Base-by-base conservation (phyloP, 2,329 filamentous ascomycete genomes). In the Aspergillus clavatus region DNA sequence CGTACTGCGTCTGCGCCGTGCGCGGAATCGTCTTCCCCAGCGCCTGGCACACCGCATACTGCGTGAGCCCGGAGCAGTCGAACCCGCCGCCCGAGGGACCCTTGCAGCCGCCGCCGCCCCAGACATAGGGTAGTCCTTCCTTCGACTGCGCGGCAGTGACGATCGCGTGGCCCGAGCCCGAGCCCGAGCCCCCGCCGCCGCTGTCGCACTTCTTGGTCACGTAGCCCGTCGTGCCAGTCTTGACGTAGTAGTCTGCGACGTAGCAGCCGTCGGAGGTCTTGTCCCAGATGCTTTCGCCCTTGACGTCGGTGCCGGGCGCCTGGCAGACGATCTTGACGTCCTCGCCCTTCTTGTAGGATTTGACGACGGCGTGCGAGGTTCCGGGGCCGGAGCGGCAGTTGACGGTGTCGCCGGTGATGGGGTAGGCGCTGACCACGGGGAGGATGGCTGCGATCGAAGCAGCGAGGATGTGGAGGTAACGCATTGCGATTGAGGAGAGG, bases 51-150 rank as follows among this genome's bases (percentile, higher is more conserved):
- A 58, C 27, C 14, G 57, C 48, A 43, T 55, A 59, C 46, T 60
- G 57, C 10, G 57, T 59, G 29, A 59, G 44, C 21, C 57, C 57
- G 5, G 57, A 59, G 46, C 57, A 59, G 31, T 60, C 57, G 38
- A 60, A 60, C 1, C 57, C 57, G 2, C 57, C 57, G 0, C 40
- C 36, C 1, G 55, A 51, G 19, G 54, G 54, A 21, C 57, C 57
- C 11, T 45, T 38, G 38, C 55, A 59, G 7, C 54, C 54, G 26
- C 57, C 57, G 1, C 57, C 57, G 16, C 57, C 57, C 50, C 49
- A 58, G 36, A 58, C 57, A 41, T 60, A 60, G 8, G 55, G 54
- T 7, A 59, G 50, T 6, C 52, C 54, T n/a, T 57, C 52, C 40
- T 59, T 42, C 16, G 48, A 52, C 38, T 53, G 40, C 4, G 57